Evolutionary conservation across 495 filamentous ascomycete genomes (phyloP).

Genomic region (Penicillium maclennaniae): DNA sequence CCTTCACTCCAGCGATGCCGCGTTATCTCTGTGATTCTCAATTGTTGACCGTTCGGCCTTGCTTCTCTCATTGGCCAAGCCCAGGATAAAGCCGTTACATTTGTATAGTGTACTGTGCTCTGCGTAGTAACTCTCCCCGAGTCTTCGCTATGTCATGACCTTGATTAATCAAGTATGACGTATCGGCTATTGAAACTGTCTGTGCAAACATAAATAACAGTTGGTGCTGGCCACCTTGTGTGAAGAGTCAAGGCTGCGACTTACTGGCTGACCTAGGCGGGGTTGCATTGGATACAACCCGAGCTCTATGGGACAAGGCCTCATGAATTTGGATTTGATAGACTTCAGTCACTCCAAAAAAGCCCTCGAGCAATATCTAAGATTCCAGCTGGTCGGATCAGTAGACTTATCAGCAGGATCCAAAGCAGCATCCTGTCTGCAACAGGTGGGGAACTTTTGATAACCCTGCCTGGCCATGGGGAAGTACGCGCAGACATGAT

Average conservation of each 20-base stretch:
- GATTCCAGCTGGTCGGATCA: background rate
- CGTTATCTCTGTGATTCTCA: too few species aligned
- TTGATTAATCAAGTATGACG: constrained; percentile 12
- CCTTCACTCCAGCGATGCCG: too few species aligned
- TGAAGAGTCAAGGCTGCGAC: constrained; percentile 6
- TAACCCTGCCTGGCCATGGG: background rate
- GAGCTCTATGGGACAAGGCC: background rate
- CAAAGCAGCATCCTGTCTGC: background rate
- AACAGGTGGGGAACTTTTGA: background rate
- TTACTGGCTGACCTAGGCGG: background rate
- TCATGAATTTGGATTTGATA: background rate
- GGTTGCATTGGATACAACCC: background rate
- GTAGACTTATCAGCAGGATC: background rate
- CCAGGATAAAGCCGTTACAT: background rate
- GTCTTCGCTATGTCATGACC: background rate
- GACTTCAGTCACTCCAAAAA: background rate
- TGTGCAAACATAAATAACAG: constrained; percentile 18
- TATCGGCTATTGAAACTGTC: constrained; percentile 2
- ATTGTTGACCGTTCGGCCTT: too few species aligned
- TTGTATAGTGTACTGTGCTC: too few species aligned
- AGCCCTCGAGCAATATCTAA: background rate
- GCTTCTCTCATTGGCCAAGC: too few species aligned
- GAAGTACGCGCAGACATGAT: too few species aligned
- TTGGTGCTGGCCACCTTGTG: constrained; percentile 10
- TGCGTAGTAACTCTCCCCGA: background rate